These are phyloP conservation scores for Hygrocybe punicea DNA, from an alignment of 768 basidiomycete genomes.

Conservation along the genomic window DNA sequence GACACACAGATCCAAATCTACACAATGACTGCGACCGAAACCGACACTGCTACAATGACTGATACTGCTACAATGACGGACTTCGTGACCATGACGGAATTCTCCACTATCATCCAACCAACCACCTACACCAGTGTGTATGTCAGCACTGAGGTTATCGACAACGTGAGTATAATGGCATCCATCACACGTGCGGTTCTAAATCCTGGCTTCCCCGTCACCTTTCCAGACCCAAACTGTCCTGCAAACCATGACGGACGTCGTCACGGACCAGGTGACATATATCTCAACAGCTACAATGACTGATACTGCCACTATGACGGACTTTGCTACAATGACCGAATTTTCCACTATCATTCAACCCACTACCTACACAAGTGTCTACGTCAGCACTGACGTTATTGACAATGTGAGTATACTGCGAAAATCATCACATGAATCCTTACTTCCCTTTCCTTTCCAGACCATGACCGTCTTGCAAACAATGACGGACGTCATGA, in stretches of 20 bases:
- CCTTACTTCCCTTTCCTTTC: neutral
- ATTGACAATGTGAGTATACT: slow-evolving; percentile 52
- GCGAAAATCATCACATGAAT: too few relatives aligned
- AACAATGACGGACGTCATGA: slow-evolving; percentile 48
- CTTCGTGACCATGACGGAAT: slow-evolving; percentile 52
- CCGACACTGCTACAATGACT: slow-evolving; percentile 48
- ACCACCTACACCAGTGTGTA: slow-evolving; percentile 55
- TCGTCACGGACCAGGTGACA: slow-evolving; percentile 53
- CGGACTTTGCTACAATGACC: slow-evolving; percentile 56
- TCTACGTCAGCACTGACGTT: slow-evolving; percentile 52
- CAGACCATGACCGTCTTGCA: slow-evolving; percentile 57
- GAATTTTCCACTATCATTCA: slow-evolving; percentile 48
- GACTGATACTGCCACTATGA: slow-evolving; percentile 50
- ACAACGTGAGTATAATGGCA: slow-evolving; percentile 45
- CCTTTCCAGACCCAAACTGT: slow-evolving; percentile 51
- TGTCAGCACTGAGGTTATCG: slow-evolving; percentile 54
- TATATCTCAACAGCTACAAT: slow-evolving; percentile 52
- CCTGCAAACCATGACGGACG: slow-evolving; percentile 47
- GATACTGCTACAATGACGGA: slow-evolving; percentile 53
- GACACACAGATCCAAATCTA: slow-evolving; percentile 54
- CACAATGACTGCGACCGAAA: slow-evolving; percentile 47
- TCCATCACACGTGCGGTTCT: neutral
- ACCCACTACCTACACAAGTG: slow-evolving; percentile 57
- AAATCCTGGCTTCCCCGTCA: slow-evolving; percentile 5
- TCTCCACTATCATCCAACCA: slow-evolving; percentile 52